Evolutionary conservation across 345 rosid genomes (phyloP), one percentile per base, ranked within the genome.

Genomic region (Eucalyptus paniculata): DNA sequence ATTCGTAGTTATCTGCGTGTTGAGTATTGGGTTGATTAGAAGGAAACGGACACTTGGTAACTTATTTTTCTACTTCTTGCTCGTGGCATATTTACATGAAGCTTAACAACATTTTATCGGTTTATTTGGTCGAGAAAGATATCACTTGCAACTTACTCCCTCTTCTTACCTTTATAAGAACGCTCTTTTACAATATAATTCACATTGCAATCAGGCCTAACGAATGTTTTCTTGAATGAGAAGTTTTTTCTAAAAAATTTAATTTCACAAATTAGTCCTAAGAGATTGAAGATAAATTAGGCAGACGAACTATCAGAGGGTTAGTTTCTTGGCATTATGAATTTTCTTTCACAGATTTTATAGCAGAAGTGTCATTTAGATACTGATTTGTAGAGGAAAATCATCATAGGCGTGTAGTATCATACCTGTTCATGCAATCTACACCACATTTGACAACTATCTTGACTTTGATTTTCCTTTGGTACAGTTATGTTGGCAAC

Each of bases 271-370:
- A 56, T 24, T 24, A 56, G 0, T 56, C 12, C 62, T 56, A 4
- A 56, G 62, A 56, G 62, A 56, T 56, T 56, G 62, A 56, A 56
- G 62, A 56, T 0, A 24, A 0, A 56, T 24, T 56, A 56, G 62
- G 24, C 30, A 24, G 62, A 24, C 13, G 0, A 56, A 56, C 9
- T 9, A 56, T 56, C 28, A 9, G 62, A 54, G 60, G 0, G 62
- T 0, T 56, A 56, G 0, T 56, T 56, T 56, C 62, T 56, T 1
- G 0, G 6, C 30, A 2, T 23, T 24, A 0, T 56, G 62, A 56
- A 0, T 56, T 56, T 56, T 1, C 0, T 56, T 56, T 1, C 60
- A 56, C 6, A 23, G 12, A 56, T 56, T 56, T 8, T 56, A 56
- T 0, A 23, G 62, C 62, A 56, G 62, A 56, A 56, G 62, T 56